Conservation (phyloP, 2,329 filamentous ascomycete species). For the Pleoardoris graminearum region DNA sequence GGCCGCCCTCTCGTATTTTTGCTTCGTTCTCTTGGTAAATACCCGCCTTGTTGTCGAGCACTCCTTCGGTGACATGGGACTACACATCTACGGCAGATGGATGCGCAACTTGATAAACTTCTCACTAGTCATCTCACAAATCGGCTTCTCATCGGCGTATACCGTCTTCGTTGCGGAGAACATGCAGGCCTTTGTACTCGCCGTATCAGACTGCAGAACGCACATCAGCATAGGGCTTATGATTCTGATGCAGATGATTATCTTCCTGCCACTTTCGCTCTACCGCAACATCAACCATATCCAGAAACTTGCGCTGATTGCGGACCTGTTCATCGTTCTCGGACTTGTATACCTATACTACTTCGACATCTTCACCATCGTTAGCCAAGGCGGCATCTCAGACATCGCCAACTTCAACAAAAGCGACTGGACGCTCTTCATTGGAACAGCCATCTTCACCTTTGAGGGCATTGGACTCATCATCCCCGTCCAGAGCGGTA, state of each 20-base stretch:
- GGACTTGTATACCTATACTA: constrained; percentile 94
- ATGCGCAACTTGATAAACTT: constrained; percentile 85
- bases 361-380: constrained; percentile 86
- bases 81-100: constrained; percentile 85
- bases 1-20: constrained; percentile 89
- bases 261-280: constrained; percentile 92
- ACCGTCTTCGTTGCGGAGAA: constrained; percentile 98
- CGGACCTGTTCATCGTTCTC: constrained; percentile 91
- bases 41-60: constrained; percentile 83
- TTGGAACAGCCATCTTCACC: constrained; percentile 97
- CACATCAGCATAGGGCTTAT: constrained; percentile 85
- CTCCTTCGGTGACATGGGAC: constrained; percentile 98
- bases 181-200: constrained; percentile 88
- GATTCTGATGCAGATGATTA: constrained; percentile 91
- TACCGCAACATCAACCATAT: constrained; percentile 97
- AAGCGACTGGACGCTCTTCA: constrained; percentile 94
- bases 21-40: constrained; percentile 89
- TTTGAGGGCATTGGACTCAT: constrained; percentile 98
- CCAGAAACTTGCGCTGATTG: constrained; percentile 89
- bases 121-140: constrained; percentile 93
- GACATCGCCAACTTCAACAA: constrained; percentile 92
- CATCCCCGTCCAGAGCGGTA: constrained; percentile 96
- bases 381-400: constrained; percentile 69
- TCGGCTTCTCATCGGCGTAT: constrained; percentile 93
- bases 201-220: constrained; percentile 84